phyloP scores from a whole-genome alignment of 768 basidiomycete species.

The Suillus lakei region DNA sequence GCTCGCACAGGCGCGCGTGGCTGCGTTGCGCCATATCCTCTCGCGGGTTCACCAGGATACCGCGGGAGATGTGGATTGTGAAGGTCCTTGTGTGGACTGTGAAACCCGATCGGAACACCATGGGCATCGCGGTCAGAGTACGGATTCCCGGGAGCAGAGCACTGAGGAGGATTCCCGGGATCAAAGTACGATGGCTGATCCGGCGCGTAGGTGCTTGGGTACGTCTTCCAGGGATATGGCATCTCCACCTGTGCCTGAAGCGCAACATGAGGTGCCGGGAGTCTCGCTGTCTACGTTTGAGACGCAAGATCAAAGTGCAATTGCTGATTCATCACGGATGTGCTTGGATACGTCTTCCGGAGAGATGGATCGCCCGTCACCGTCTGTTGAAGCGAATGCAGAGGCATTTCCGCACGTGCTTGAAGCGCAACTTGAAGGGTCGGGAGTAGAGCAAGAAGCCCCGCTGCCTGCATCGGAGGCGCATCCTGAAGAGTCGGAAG shows the following conservation, averaged over 20 bases:
- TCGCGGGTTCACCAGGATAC: neutral
- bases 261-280: neutral
- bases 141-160: neutral
- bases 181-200: neutral
- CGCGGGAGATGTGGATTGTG: neutral
- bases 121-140: neutral
- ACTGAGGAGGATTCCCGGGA: neutral
- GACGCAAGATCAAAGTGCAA: neutral
- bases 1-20: neutral
- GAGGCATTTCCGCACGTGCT: neutral
- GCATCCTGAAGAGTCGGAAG: neutral
- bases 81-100: neutral
- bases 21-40: no score
- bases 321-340: neutral
- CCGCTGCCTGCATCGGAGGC: neutral
- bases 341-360: neutral
- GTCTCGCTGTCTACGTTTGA: neutral
- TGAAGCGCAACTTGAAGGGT: neutral
- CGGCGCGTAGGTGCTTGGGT: neutral
- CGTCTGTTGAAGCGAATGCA: neutral
- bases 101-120: neutral
- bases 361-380: neutral
- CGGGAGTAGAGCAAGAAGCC: neutral
- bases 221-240: neutral
- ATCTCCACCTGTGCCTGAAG: neutral